These are phyloP conservation scores for Fusarium musae DNA, from an alignment of 2,329 filamentous ascomycete genomes.

Conservation along the genomic window DNA sequence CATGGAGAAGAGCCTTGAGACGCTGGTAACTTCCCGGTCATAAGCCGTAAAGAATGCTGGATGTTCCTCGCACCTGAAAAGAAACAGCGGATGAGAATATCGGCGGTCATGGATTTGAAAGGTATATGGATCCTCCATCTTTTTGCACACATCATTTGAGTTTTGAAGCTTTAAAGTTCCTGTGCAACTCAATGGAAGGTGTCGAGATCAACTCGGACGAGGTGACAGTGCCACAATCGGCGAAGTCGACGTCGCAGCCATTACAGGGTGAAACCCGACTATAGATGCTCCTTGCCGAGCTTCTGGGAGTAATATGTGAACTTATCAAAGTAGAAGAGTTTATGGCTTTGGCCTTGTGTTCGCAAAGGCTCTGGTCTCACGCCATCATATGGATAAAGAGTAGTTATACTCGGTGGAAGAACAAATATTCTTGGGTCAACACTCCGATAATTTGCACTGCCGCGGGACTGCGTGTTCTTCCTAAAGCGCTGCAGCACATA, in stretches of 20 bases:
- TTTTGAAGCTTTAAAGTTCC: constrained; percentile 12
- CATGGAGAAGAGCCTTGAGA: neutral
- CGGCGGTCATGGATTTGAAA: neutral
- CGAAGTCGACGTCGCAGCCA: neutral
- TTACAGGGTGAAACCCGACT: neutral
- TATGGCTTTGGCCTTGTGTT: constrained; percentile 6
- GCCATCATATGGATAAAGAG: neutral
- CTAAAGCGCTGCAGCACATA: neutral
- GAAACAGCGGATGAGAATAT: neutral
- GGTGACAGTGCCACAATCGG: fast-evolving
- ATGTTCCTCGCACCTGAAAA: neutral
- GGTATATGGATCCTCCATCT: neutral
- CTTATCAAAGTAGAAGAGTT: neutral
- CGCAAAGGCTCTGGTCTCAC: neutral
- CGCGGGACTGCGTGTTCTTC: neutral
- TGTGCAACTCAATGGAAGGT: neutral
- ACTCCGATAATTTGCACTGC: constrained; percentile 7
- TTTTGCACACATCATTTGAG: constrained; percentile 3
- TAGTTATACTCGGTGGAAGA: neutral
- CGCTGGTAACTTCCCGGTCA: neutral
- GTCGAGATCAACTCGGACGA: neutral
- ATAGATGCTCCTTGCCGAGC: constrained; percentile 5
- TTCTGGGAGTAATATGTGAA: neutral
- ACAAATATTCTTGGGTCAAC: constrained; percentile 9
- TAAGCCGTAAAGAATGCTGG: neutral